Evolutionary conservation across 148 eudicot genomes (phyloP).

Genomic region (Camellia japonica): DNA sequence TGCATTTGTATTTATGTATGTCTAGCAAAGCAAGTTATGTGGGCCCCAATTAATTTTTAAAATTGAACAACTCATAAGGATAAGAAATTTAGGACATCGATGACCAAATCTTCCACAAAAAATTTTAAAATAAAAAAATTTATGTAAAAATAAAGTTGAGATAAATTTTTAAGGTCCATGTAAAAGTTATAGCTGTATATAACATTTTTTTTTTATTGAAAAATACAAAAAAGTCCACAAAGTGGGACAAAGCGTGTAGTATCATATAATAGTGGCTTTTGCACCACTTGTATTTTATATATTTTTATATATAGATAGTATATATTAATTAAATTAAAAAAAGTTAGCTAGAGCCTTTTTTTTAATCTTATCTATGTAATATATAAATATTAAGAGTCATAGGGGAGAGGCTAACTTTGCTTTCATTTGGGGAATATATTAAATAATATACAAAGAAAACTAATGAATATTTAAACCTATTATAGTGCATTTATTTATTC

Average conservation of each 20-base stretch:
- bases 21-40: neutral
- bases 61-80: too few relatives aligned
- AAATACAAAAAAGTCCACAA: conserved; percentile 18
- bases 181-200: neutral
- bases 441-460: neutral
- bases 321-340: conserved; percentile 1
- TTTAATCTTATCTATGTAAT: conserved; percentile 5
- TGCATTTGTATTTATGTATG: neutral
- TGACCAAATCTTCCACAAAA: too few relatives aligned
- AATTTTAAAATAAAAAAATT: too few relatives aligned
- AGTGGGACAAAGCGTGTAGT: conserved; percentile 32
- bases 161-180: too few relatives aligned
- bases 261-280: conserved; percentile 31
- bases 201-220: neutral
- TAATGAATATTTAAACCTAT: neutral
- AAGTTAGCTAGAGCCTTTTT: conserved; percentile 7
- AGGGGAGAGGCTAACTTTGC: conserved; percentile 20
- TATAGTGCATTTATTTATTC: conserved; percentile 9
- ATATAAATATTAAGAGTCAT: neutral
- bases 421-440: conserved; percentile 22
- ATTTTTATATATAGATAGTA: neutral
- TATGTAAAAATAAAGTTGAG: too few relatives aligned
- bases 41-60: neutral
- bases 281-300: conserved; percentile 19
- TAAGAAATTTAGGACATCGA: too few relatives aligned